Conservation (phyloP, 345 rosid genomes). For the Carallia pectinifolia region DNA sequence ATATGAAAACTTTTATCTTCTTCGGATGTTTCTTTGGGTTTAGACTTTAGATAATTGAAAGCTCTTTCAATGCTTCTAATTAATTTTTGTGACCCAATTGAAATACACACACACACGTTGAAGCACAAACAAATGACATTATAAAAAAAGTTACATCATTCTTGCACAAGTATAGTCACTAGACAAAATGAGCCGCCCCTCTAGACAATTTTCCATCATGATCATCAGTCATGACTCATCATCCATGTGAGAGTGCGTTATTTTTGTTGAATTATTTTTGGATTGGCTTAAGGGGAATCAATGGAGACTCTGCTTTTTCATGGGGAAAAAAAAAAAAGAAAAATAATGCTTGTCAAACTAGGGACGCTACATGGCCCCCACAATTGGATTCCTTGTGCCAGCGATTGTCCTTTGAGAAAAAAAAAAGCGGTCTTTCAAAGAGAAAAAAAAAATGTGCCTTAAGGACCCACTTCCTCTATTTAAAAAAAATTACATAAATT, state of each 20-base stretch:
- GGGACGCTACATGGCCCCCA: slow-evolving; percentile 16
- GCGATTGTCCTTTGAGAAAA: too few relatives aligned
- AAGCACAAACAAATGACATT: too few relatives aligned
- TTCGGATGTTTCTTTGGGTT: slow-evolving; percentile 13
- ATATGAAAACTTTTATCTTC: slow-evolving; percentile 4
- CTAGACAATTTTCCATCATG: slow-evolving; percentile 17
- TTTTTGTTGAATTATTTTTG: slow-evolving; percentile 15
- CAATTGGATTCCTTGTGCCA: background rate
- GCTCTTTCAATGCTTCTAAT: too few relatives aligned
- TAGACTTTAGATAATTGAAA: background rate
- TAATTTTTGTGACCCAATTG: too few relatives aligned
- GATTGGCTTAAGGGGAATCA: slow-evolving; percentile 13
- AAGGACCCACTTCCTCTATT: too few relatives aligned
- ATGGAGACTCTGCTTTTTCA: background rate
- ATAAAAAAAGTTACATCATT: slow-evolving; percentile 15
- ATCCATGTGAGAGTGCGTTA: slow-evolving; percentile 22
- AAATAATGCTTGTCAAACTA: slow-evolving; percentile 20
- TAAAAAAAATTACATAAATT: too few relatives aligned
- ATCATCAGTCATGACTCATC: slow-evolving; percentile 38
- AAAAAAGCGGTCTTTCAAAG: too few relatives aligned
- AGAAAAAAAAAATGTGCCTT: too few relatives aligned
- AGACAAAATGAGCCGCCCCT: slow-evolving; percentile 32
- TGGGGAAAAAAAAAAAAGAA: too few relatives aligned
- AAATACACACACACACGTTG: too few relatives aligned
- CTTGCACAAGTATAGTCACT: background rate